Evolutionary conservation across 2,329 filamentous ascomycete genomes (phyloP).

Genomic region (Cyphellophora europaea): DNA sequence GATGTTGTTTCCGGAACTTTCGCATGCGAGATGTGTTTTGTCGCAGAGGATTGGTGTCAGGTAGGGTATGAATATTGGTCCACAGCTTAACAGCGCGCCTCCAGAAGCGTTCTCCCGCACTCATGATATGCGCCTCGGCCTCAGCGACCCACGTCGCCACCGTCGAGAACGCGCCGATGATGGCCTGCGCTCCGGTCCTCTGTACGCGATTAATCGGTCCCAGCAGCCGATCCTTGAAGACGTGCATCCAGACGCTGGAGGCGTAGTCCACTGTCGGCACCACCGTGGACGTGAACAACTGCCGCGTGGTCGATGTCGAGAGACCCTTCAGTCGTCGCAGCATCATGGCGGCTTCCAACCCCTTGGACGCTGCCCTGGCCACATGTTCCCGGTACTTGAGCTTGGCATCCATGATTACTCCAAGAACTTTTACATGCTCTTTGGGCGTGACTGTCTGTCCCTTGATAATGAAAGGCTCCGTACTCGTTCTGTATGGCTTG

Average conservation of each 20-base stretch:
- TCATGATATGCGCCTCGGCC: constrained; percentile 18
- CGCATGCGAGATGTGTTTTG: too few species aligned
- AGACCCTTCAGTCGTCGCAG: constrained; percentile 1
- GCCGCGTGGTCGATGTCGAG: neutral
- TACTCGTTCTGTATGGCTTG: constrained; percentile 14
- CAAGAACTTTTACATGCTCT: constrained; percentile 1
- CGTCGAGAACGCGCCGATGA: constrained; percentile 19
- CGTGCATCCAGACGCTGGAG: constrained; percentile 20
- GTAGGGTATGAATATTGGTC: too few species aligned
- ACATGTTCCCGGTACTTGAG: constrained; percentile 22
- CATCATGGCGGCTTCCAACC: constrained; percentile 13
- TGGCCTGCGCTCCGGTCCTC: constrained; percentile 19
- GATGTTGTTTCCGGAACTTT: too few species aligned
- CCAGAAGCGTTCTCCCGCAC: constrained; percentile 14
- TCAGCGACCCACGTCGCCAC: constrained; percentile 19
- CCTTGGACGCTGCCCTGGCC: constrained; percentile 18
- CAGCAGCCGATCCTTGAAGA: constrained; percentile 12
- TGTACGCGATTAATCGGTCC: constrained; percentile 18
- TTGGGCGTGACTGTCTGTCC: neutral
- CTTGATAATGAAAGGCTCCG: neutral
- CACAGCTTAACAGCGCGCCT: too few species aligned
- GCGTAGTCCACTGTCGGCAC: constrained; percentile 21
- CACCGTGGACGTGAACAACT: constrained; percentile 15
- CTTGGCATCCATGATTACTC: constrained; percentile 19
- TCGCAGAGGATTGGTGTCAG: too few species aligned